Base-by-base conservation (phyloP, 1,284 basidiomycete genomes). In the Papiliotrema fonsecae region DNA sequence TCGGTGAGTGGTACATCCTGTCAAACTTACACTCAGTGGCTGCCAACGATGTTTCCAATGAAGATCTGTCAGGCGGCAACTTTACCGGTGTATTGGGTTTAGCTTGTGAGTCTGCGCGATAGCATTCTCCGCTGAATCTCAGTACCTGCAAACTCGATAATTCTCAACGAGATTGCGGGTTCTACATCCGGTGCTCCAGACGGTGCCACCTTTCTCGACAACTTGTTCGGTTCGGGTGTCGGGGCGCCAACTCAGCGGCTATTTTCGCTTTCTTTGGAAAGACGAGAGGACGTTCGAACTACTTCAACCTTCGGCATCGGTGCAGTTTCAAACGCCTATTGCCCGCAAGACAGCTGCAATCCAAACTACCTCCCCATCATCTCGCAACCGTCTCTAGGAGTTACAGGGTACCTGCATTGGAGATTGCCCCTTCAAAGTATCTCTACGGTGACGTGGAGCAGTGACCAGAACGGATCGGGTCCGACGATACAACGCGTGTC, bases 181-280 rank as follows among this genome's bases (percentile, higher is more conserved):
- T 67, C 67, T 1, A 73, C 71, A 2, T 54, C 60, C 6, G 69
- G 68, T 4, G 53, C 61, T 27, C 70, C 72, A 7, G 72, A 74
- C 49, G 72, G 72, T 13, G 72, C 72, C 9, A 71, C 70, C 0
- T 72, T 72, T 49, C 65, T 74, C 13, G 72, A 74, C 52, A 74
- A 74, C 43, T 45, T 74, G 4, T 74, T 73, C 45, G 71, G 72
- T n/a, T 55, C 62, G 0, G 72, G 72, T 1, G 30, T 36, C 1
- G 64, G 57, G 1, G 72, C 72, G 1, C 72, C 72, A 0, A 56
- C 62, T 2, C 56, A 70, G 18, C 60, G 71, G 0, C 55, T 70
- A 18, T 71, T 74, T 41, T 56, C 68, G 9, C 56, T 74, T 19
- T 60, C 67, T 1, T 57, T 74, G 9, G 70, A 58, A 32, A 59